These are phyloP conservation scores for Populus hybrid DNA, from an alignment of 441 rosid genomes.

Conservation along the genomic window DNA sequence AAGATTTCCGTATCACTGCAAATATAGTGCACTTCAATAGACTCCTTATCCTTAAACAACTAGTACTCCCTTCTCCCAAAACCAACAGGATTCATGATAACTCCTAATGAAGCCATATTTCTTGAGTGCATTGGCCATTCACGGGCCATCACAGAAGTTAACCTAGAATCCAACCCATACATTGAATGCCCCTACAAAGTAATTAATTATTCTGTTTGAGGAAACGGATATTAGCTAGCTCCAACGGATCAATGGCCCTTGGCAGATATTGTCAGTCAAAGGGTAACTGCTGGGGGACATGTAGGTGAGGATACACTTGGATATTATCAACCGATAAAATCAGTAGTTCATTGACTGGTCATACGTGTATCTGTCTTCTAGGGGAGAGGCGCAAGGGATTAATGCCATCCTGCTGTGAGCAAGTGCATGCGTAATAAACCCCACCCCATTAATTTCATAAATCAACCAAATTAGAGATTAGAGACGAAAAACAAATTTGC, in stretches of 20 bases:
- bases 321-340: not conserved
- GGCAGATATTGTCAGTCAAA: not conserved
- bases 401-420: not conserved
- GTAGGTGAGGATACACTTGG: not conserved
- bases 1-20: not conserved
- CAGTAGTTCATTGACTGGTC: not conserved
- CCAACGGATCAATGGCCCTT: not conserved
- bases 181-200: not conserved
- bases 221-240: not conserved
- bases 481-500: not conserved
- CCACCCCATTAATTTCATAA: not conserved
- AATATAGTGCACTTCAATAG: not conserved
- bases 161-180: not conserved
- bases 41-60: not conserved
- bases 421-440: not conserved
- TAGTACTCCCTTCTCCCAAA: not conserved
- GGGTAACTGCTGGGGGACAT: not conserved
- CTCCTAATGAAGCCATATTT: not conserved
- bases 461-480: not conserved
- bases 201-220: not conserved
- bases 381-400: not conserved
- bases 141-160: not conserved
- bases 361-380: not conserved
- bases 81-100: not conserved
- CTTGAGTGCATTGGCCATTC: constrained; percentile 1